Percentiles rank a stretch among this genome's conserved stretches.
Conservation (phyloP, 805 yeast genomes). For the Yamadazyma scolyti region DNA sequence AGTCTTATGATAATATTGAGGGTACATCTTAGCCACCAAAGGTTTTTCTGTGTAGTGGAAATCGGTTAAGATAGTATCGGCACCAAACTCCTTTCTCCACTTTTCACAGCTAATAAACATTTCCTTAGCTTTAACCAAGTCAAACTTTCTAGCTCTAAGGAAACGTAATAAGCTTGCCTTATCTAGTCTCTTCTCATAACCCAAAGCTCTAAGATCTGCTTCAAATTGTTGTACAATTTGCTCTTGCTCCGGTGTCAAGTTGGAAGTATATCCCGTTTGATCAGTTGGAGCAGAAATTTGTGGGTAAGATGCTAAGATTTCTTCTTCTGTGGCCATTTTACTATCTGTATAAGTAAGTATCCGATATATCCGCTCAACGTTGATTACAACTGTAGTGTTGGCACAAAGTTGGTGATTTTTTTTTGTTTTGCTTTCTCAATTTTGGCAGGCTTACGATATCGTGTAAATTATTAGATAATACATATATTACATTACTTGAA, state of each 20-base stretch:
- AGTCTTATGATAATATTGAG: constrained; percentile 96
- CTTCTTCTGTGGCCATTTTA: constrained; percentile 23
- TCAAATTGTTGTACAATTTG: constrained; percentile 56
- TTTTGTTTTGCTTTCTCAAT: too few species aligned
- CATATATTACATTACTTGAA: constrained; percentile 19
- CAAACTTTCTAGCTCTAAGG: constrained; percentile 93
- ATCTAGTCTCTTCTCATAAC: constrained; percentile 76
- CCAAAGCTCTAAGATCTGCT: constrained; percentile 53
- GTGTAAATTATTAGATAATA: too few species aligned
- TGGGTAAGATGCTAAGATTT: constrained; percentile 60
- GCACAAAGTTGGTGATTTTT: too few species aligned
- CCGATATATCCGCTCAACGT: too few species aligned
- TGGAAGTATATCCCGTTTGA: constrained; percentile 79
- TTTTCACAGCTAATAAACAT: constrained; percentile 87
- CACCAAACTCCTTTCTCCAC: constrained; percentile 87
- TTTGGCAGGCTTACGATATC: too few species aligned
- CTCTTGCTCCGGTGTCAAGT: constrained; percentile 66
- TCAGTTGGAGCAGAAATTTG: constrained; percentile 59
- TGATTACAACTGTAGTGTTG: too few species aligned
- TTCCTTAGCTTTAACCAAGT: constrained; percentile 66
- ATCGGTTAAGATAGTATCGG: constrained; percentile 80
- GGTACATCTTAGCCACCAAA: constrained; percentile 82
- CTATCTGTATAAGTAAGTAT: too few species aligned
- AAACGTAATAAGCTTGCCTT: constrained; percentile 83
- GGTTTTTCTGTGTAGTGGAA: constrained; percentile 94